A percentile compares a stretch with the other conserved stretches of the same genome.
Evolutionary conservation across 2,329 filamentous ascomycete species (phyloP).

Genomic region (Zasmidium cellare): DNA sequence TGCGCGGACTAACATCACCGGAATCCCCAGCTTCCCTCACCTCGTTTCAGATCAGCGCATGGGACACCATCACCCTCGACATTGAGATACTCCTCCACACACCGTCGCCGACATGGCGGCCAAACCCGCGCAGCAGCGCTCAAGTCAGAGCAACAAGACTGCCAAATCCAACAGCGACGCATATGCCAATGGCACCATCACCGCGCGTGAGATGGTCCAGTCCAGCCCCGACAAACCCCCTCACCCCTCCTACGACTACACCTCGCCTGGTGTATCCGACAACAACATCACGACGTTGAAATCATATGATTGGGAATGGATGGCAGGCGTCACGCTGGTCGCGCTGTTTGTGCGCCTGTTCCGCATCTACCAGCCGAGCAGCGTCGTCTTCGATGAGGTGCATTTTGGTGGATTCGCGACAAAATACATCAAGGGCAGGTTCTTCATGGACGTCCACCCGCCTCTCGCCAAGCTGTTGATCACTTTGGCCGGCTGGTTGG

Average conservation of each 20-base stretch:
- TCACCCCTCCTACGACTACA: slow-evolving; percentile 56
- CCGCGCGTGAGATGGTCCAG: slow-evolving; percentile 22
- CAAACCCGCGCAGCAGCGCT: slow-evolving; percentile 16
- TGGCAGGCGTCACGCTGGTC: slow-evolving; percentile 71
- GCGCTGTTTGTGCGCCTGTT: slow-evolving; percentile 82
- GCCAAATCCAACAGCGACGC: slow-evolving; percentile 11
- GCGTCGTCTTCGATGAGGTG: slow-evolving; percentile 98
- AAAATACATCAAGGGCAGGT: slow-evolving; percentile 98
- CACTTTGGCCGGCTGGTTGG: slow-evolving; percentile 89
- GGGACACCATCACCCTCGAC: neutral
- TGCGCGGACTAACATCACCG: neutral
- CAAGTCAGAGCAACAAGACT: slow-evolving; percentile 13
- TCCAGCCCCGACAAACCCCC: slow-evolving; percentile 35
- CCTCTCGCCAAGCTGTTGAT: slow-evolving; percentile 96
- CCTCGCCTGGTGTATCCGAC: slow-evolving; percentile 78
- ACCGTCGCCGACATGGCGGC: slow-evolving; percentile 19
- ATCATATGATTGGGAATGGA: slow-evolving; percentile 75
- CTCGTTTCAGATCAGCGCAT: slow-evolving; percentile 4
- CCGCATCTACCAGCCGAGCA: slow-evolving; percentile 92
- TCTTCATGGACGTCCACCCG: slow-evolving; percentile 99
- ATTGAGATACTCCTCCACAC: neutral
- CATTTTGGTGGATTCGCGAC: slow-evolving; percentile 98
- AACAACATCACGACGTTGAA: slow-evolving; percentile 91
- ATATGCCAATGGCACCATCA: slow-evolving; percentile 18
- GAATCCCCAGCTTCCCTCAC: neutral